phyloP scores from a whole-genome alignment of 2,329 filamentous ascomycete genomes.

The Botrytis cinerea region DNA sequence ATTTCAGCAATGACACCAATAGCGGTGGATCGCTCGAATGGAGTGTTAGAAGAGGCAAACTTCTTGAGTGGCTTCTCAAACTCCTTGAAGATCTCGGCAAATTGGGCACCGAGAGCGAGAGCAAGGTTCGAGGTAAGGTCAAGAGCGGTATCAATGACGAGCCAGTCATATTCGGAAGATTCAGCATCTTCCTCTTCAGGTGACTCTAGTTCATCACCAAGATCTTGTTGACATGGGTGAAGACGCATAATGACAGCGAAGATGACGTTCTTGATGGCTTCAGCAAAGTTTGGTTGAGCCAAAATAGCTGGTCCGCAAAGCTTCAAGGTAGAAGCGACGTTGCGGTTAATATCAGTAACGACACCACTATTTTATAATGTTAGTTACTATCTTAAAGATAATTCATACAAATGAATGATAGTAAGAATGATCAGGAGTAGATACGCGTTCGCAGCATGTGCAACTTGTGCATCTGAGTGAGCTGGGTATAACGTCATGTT shows the following conservation, averaged over 20 bases:
- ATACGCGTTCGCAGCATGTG: slow-evolving; percentile 88
- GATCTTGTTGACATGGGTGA: slow-evolving; percentile 90
- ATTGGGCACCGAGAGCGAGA: slow-evolving; percentile 76
- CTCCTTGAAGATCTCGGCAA: slow-evolving; percentile 89
- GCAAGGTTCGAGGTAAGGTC: slow-evolving; percentile 87
- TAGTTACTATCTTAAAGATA: slow-evolving; percentile 28
- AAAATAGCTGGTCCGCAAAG: slow-evolving; percentile 86
- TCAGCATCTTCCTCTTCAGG: slow-evolving; percentile 67
- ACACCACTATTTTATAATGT: slow-evolving; percentile 41
- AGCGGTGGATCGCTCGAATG: slow-evolving; percentile 83
- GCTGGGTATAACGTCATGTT: slow-evolving; percentile 93
- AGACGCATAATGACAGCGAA: slow-evolving; percentile 81
- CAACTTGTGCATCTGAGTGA: slow-evolving; percentile 93
- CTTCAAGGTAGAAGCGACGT: slow-evolving; percentile 86
- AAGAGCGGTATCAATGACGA: slow-evolving; percentile 90
- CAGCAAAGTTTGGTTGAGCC: slow-evolving; percentile 68
- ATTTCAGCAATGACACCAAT: slow-evolving; percentile 92
- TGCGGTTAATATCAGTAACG: slow-evolving; percentile 93
- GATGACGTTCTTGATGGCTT: slow-evolving; percentile 75
- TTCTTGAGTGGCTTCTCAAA: slow-evolving; percentile 91
- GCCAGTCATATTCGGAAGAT: slow-evolving; percentile 96
- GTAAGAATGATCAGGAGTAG: slow-evolving; percentile 42
- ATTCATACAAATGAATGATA: slow-evolving; percentile 22
- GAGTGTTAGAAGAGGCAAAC: slow-evolving; percentile 82
- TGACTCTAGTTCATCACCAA: slow-evolving; percentile 78